Evolutionary conservation across 495 filamentous ascomycete species (phyloP).

Genomic region (Penicillium atrosanguineum): DNA sequence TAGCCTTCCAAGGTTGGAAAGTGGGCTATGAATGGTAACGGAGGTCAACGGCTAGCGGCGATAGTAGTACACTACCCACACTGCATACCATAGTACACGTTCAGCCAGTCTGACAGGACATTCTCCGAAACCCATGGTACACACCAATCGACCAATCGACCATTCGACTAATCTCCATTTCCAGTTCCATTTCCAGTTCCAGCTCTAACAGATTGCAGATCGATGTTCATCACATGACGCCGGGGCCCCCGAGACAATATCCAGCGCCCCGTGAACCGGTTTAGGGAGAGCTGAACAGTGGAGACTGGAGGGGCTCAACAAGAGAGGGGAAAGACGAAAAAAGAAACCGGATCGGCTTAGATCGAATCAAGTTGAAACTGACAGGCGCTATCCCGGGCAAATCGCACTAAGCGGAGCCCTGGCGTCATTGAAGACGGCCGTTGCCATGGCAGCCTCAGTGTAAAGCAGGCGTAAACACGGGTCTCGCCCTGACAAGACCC

Average conservation of each 20-base stretch:
- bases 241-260: slow-evolving; percentile 3
- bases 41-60: background rate
- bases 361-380: slow-evolving; percentile 20
- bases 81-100: background rate
- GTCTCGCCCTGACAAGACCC: slow-evolving; percentile 23
- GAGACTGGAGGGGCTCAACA: slow-evolving; percentile 19
- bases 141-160: background rate
- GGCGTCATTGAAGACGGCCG: slow-evolving; percentile 34
- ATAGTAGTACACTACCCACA: slow-evolving; percentile 8
- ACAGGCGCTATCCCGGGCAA: slow-evolving; percentile 8
- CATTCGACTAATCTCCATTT: background rate
- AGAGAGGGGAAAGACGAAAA: slow-evolving; percentile 9
- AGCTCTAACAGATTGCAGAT: background rate
- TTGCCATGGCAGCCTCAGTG: slow-evolving; percentile 44
- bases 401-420: slow-evolving; percentile 18
- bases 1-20: background rate
- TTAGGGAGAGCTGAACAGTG: slow-evolving; percentile 28
- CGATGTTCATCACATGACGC: slow-evolving; percentile 17
- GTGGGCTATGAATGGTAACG: background rate
- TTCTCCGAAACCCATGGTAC: too few species aligned
- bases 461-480: slow-evolving; percentile 36
- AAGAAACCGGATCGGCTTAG: slow-evolving; percentile 19
- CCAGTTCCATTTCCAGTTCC: too few species aligned
- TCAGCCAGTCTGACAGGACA: background rate
- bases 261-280: background rate